Percentiles rank a stretch among this genome's conserved stretches.
Conservation (phyloP, 2,329 filamentous ascomycete genomes). For the Cadophora sp. region DNA sequence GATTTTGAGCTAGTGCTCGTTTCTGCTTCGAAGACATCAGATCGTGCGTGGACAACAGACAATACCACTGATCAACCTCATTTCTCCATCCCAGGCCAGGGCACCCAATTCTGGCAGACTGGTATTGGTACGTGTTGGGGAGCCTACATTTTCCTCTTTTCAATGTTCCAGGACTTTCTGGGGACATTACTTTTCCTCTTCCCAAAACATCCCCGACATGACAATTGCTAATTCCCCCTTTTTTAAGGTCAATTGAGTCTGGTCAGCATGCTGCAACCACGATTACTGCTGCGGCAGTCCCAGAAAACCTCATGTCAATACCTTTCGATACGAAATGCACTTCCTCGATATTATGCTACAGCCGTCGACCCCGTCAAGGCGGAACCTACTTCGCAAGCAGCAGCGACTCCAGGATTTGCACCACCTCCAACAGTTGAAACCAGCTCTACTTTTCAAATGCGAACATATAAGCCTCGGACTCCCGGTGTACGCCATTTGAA, state of each 20-base stretch:
- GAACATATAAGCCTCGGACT: slow-evolving; percentile 92
- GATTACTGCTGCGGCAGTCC: slow-evolving; percentile 58
- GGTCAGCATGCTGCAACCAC: slow-evolving; percentile 67
- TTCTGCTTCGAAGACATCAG: not conserved
- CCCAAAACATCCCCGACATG: no score
- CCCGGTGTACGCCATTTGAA: slow-evolving; percentile 91
- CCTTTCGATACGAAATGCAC: slow-evolving; percentile 52
- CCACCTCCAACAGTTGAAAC: slow-evolving; percentile 52
- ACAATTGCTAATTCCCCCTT: no score
- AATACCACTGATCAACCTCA: slow-evolving; percentile 6
- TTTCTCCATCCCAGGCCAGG: not conserved
- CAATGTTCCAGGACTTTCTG: no score
- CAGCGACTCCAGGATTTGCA: slow-evolving; percentile 49
- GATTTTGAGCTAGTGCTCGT: not conserved
- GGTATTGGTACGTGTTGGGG: no score
- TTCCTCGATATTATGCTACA: slow-evolving; percentile 59
- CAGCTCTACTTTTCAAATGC: slow-evolving; percentile 55
- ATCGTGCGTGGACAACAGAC: slow-evolving; percentile 13
- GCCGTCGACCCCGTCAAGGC: slow-evolving; percentile 47
- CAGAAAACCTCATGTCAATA: slow-evolving; percentile 53
- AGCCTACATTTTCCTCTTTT: no score
- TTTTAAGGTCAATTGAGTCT: slow-evolving; percentile 37
- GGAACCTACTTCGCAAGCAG: slow-evolving; percentile 46
- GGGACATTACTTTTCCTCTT: no score
- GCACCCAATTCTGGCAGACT: slow-evolving; percentile 20